Evolutionary conservation across 148 eudicot species (phyloP).

Genomic region (Camellia japonica): DNA sequence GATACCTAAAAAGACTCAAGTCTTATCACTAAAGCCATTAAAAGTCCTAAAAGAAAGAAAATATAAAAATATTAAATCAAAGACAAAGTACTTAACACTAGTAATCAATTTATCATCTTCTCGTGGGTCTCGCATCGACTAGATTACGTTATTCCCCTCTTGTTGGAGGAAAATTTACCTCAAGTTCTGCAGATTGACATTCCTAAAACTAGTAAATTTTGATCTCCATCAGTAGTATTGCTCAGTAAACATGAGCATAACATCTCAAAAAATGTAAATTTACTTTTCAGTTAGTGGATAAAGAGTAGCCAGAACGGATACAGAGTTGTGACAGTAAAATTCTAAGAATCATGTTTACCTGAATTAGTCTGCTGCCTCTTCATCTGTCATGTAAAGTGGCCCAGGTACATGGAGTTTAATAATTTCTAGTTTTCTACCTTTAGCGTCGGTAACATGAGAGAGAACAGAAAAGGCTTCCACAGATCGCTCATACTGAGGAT

Average conservation of each 20-base stretch:
- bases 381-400: constrained; percentile 77
- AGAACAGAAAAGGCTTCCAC: constrained; percentile 69
- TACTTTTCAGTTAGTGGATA: neutral
- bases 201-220: too few species aligned
- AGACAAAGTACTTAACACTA: too few species aligned
- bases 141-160: too few species aligned
- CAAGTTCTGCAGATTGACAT: too few species aligned
- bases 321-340: neutral
- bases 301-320: neutral
- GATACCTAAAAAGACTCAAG: too few species aligned
- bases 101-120: too few species aligned
- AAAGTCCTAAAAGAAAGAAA: too few species aligned
- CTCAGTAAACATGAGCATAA: neutral
- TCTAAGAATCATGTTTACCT: constrained; percentile 39
- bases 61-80: too few species aligned
- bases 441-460: constrained; percentile 66
- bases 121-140: too few species aligned
- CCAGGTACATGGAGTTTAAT: constrained; percentile 90
- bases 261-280: neutral
- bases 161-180: too few species aligned
- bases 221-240: neutral
- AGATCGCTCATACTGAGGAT: constrained; percentile 80
- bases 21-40: too few species aligned
- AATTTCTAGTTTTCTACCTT: constrained; percentile 74
- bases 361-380: constrained; percentile 73